A percentile compares a stretch with the other conserved stretches of the same genome.
Evolutionary conservation across 257 asterid species (phyloP).

Genomic region (Mentha longifolia): DNA sequence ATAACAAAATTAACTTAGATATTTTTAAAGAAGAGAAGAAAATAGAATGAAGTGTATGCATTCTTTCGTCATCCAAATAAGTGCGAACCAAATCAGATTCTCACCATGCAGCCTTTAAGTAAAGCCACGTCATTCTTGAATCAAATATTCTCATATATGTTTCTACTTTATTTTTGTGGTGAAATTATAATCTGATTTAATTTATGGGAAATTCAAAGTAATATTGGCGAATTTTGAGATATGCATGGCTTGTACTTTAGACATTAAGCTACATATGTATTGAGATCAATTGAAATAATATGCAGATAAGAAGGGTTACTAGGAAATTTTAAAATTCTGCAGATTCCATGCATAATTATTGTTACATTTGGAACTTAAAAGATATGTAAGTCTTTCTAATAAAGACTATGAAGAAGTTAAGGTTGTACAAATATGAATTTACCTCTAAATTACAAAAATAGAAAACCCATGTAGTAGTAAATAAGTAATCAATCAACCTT

Average conservation of each 20-base stretch:
- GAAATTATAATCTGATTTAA: neutral
- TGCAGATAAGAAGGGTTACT: too few species aligned
- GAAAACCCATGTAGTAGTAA: neutral
- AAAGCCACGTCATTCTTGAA: neutral
- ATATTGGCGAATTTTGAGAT: too few species aligned
- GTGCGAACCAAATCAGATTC: conserved; percentile 29
- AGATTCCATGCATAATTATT: neutral
- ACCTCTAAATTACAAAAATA: neutral
- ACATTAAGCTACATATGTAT: too few species aligned
- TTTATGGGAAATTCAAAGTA: too few species aligned
- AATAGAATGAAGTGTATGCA: neutral
- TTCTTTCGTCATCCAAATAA: conserved; percentile 17
- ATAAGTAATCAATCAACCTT: neutral
- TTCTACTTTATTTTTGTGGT: conserved; percentile 9
- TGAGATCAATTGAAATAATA: too few species aligned
- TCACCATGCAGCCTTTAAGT: conserved; percentile 14
- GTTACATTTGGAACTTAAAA: conserved; percentile 4
- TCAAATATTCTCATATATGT: neutral
- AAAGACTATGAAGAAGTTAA: neutral
- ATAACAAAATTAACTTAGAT: neutral
- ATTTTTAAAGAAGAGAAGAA: neutral
- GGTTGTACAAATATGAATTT: conserved; percentile 1
- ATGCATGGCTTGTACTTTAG: too few species aligned
- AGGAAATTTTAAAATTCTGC: neutral
- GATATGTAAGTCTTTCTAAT: neutral